phyloP scores from a whole-genome alignment of 2,329 filamentous ascomycete genomes.

The Paraphaeosphaeria sporulosa region DNA sequence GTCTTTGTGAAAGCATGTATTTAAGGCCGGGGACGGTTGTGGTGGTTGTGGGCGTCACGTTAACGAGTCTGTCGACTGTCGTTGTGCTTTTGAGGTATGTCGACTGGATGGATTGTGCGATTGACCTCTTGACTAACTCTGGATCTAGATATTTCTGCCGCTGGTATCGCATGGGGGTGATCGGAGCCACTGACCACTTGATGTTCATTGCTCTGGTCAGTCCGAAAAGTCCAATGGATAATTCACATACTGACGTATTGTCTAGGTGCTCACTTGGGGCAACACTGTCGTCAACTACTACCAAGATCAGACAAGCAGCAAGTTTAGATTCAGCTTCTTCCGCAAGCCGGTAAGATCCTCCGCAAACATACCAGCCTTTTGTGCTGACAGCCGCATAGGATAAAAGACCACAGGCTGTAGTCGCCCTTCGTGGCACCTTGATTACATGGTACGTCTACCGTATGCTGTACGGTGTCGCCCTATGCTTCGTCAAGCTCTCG shows the following conservation, averaged over 20 bases:
- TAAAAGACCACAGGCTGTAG: slow-evolving; percentile 35
- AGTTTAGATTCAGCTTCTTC: slow-evolving; percentile 33
- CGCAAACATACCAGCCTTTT: neutral
- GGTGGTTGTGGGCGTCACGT: slow-evolving; percentile 42
- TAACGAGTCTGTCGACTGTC: slow-evolving; percentile 46
- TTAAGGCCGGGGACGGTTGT: slow-evolving; percentile 43
- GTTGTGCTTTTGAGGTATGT: slow-evolving; percentile 42
- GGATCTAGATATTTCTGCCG: slow-evolving; percentile 43
- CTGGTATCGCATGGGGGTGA: slow-evolving; percentile 39
- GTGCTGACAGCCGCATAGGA: slow-evolving; percentile 31
- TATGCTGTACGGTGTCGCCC: slow-evolving; percentile 37
- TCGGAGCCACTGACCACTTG: slow-evolving; percentile 44
- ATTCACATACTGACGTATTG: slow-evolving; percentile 18
- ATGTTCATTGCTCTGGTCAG: slow-evolving; percentile 44
- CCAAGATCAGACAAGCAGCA: slow-evolving; percentile 41
- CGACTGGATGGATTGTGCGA: neutral
- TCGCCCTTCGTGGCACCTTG: slow-evolving; percentile 35
- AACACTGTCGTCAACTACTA: slow-evolving; percentile 47
- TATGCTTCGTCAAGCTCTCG: slow-evolving; percentile 44
- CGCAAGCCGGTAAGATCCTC: slow-evolving; percentile 33
- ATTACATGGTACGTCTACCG: slow-evolving; percentile 47
- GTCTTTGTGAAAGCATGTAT: slow-evolving; percentile 27
- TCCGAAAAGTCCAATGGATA: neutral
- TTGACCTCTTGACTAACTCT: slow-evolving; percentile 13
- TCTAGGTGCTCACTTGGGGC: slow-evolving; percentile 45